Conservation (phyloP, 768 basidiomycete genomes). For the Termitomyces sp. region DNA sequence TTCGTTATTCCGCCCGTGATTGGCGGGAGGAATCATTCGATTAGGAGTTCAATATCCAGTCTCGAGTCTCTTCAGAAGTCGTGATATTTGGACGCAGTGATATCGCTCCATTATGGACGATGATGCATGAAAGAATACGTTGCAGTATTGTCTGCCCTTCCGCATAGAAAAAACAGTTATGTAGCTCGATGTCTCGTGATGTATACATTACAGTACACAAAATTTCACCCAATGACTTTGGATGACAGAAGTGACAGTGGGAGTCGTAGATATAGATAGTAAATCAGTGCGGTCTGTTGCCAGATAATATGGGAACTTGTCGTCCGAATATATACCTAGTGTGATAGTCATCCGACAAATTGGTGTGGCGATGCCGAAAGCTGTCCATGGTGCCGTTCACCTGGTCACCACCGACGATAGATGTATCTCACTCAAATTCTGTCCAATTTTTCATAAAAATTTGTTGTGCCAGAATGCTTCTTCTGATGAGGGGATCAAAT, state of each 20-base stretch:
- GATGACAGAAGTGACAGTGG: background rate
- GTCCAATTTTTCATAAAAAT: no score
- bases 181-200: background rate
- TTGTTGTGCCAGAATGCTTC: no score
- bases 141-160: background rate
- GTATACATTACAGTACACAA: no score
- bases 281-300: background rate
- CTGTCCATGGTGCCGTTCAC: no score
- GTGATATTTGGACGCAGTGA: background rate
- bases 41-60: slow-evolving; percentile 21
- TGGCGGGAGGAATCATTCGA: slow-evolving; percentile 19
- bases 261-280: background rate
- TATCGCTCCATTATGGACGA: background rate
- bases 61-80: slow-evolving; percentile 17
- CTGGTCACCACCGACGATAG: no score
- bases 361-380: background rate
- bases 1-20: slow-evolving; percentile 27
- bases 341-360: no score
- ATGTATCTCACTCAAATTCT: no score
- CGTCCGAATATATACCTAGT: background rate
- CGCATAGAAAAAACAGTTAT: background rate
- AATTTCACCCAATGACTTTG: background rate
- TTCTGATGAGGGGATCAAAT: no score
- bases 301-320: background rate
- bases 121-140: background rate